Evolutionary conservation across 2,329 filamentous ascomycete genomes (phyloP).

Genomic region (Aspergillus piperis): DNA sequence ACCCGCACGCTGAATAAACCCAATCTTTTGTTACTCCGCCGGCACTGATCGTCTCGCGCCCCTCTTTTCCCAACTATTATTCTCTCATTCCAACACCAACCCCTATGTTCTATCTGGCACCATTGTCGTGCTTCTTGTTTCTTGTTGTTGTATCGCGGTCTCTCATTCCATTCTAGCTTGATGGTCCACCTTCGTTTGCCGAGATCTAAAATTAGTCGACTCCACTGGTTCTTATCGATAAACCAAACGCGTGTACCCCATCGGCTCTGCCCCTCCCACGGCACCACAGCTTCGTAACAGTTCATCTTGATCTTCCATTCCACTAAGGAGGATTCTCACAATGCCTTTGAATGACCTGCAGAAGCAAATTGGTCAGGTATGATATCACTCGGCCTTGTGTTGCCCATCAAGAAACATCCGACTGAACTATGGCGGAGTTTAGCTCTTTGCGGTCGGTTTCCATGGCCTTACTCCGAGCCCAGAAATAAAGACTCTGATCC

Average conservation of each 20-base stretch:
- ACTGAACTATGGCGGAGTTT: not conserved
- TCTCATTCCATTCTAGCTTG: not conserved
- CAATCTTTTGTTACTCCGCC: not conserved
- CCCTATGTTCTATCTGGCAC: not conserved
- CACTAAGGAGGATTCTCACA: not conserved
- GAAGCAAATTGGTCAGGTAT: slow-evolving; percentile 40
- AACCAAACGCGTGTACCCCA: not conserved
- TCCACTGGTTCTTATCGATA: slow-evolving; percentile 1
- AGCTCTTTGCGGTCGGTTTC: slow-evolving; percentile 51
- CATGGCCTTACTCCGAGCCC: slow-evolving; percentile 41
- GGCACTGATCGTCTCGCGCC: not conserved
- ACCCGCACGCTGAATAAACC: not conserved
- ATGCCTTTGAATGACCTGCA: slow-evolving; percentile 28
- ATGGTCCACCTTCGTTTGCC: not conserved
- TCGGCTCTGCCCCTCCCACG: not conserved
- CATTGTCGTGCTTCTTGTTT: not conserved
- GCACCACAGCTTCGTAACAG: not conserved
- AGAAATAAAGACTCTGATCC: slow-evolving; percentile 47
- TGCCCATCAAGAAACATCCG: not conserved
- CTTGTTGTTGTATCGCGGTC: not conserved
- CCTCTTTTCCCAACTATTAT: not conserved
- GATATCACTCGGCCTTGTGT: not conserved
- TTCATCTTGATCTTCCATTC: not conserved
- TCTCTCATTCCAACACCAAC: not conserved
- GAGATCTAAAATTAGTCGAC: slow-evolving; percentile 1